phyloP scores from a whole-genome alignment of 176 grass and related monocot species.

The Bromus sterilis region DNA sequence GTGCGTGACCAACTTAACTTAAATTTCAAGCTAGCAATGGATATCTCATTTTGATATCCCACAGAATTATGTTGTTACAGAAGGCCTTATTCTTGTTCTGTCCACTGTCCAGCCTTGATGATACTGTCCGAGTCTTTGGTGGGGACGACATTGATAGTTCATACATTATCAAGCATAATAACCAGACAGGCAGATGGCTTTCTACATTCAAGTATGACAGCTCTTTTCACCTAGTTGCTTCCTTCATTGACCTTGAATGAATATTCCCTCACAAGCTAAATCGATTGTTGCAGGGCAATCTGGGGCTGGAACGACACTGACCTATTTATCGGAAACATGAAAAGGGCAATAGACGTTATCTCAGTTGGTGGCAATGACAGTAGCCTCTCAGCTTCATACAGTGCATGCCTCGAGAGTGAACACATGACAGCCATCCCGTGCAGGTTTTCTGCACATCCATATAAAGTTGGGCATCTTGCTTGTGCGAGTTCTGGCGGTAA shows the following conservation, averaged over 20 bases:
- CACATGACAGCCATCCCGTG: constrained; percentile 41
- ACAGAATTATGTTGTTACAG: background rate
- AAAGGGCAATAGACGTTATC: constrained; percentile 50
- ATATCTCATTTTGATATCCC: background rate
- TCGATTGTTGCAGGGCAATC: constrained; percentile 44
- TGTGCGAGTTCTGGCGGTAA: constrained; percentile 35
- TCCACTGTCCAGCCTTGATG: constrained; percentile 47
- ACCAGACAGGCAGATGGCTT: constrained; percentile 47
- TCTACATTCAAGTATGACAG: constrained; percentile 55
- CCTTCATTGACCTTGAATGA: background rate
- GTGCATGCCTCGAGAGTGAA: constrained; percentile 19
- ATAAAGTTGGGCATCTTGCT: constrained; percentile 38
- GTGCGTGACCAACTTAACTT: background rate
- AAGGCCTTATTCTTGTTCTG: background rate
- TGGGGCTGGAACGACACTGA: constrained; percentile 58
- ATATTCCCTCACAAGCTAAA: background rate
- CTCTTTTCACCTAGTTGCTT: background rate
- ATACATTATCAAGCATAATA: constrained; percentile 26
- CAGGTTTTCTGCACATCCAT: constrained; percentile 41
- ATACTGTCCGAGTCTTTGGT: constrained; percentile 37
- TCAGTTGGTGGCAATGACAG: background rate
- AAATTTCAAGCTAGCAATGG: background rate
- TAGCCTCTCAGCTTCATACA: background rate
- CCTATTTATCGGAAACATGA: constrained; percentile 51
- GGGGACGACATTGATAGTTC: constrained; percentile 26